Percentiles rank a stretch among this genome's conserved stretches.
Conservation (phyloP, 2,329 filamentous ascomycete genomes). For the Pseudodiploospora longispora region DNA sequence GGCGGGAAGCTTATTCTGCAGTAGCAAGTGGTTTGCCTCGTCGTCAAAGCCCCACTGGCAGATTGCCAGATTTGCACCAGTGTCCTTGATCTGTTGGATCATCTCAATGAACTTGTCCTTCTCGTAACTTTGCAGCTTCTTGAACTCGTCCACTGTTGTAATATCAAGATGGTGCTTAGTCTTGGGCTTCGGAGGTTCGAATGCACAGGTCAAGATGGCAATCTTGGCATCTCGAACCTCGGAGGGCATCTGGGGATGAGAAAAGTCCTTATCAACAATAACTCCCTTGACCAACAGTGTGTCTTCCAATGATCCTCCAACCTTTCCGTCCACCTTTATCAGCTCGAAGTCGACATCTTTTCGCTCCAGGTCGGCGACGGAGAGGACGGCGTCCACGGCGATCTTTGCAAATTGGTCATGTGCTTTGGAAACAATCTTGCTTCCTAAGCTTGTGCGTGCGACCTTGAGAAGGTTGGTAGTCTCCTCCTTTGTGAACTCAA, state of each 20-base stretch:
- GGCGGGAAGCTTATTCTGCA: slow-evolving; percentile 92
- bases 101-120: slow-evolving; percentile 95
- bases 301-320: slow-evolving; percentile 88
- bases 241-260: slow-evolving; percentile 96
- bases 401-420: slow-evolving; percentile 98
- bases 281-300: slow-evolving; percentile 93
- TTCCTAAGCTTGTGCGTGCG: slow-evolving; percentile 89
- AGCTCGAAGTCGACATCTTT: slow-evolving; percentile 98
- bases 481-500: slow-evolving; percentile 73
- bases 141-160: slow-evolving; percentile 94
- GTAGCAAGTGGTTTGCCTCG: slow-evolving; percentile 92
- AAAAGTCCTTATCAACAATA: slow-evolving; percentile 99
- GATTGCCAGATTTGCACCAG: slow-evolving; percentile 92
- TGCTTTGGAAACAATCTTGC: slow-evolving; percentile 98
- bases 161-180: slow-evolving; percentile 99
- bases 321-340: slow-evolving; percentile 99
- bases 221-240: slow-evolving; percentile 94
- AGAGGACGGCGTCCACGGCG: slow-evolving; percentile 92
- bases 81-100: slow-evolving; percentile 97
- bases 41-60: slow-evolving; percentile 99
- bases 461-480: slow-evolving; percentile 88
- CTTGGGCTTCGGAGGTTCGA: slow-evolving; percentile 98
- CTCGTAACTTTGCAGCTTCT: slow-evolving; percentile 94
- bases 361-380: slow-evolving; percentile 88
- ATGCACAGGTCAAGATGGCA: slow-evolving; percentile 94